A percentile compares a stretch with the other conserved stretches of the same genome.
phyloP scores from a whole-genome alignment of 169 alveolate genomes.

The Plasmodium sp. region DNA sequence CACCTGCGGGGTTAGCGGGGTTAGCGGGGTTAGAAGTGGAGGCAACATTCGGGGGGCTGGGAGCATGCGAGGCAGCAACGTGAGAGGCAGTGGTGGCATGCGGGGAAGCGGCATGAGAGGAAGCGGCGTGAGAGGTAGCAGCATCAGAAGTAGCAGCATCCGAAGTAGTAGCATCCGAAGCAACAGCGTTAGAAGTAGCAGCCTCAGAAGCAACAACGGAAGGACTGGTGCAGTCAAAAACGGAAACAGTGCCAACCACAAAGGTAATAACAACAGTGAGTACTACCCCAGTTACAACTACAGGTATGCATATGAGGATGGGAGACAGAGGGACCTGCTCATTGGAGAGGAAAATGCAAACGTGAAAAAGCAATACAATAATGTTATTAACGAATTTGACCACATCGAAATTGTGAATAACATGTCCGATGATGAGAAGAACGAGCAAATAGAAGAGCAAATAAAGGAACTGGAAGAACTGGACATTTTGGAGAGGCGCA shows the following conservation, averaged over 20 bases:
- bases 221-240: neutral
- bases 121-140: neutral
- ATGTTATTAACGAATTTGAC: neutral
- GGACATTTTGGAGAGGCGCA: slow-evolving; percentile 5
- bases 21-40: neutral
- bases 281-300: neutral
- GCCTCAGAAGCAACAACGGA: neutral
- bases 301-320: neutral
- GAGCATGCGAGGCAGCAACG: neutral
- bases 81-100: neutral
- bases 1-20: neutral
- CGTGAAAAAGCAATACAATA: neutral
- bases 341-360: slow-evolving; percentile 4
- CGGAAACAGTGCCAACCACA: neutral
- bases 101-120: neutral
- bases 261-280: neutral
- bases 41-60: neutral
- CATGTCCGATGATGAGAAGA: neutral
- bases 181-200: neutral
- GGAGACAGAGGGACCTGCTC: neutral
- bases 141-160: neutral
- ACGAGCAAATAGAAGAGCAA: slow-evolving; percentile 22
- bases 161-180: neutral
- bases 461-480: slow-evolving; percentile 6
- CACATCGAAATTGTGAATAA: slow-evolving; percentile 10